phyloP scores from a whole-genome alignment of 2,329 filamentous ascomycete genomes.

The Plenodomus tracheiphilus region DNA sequence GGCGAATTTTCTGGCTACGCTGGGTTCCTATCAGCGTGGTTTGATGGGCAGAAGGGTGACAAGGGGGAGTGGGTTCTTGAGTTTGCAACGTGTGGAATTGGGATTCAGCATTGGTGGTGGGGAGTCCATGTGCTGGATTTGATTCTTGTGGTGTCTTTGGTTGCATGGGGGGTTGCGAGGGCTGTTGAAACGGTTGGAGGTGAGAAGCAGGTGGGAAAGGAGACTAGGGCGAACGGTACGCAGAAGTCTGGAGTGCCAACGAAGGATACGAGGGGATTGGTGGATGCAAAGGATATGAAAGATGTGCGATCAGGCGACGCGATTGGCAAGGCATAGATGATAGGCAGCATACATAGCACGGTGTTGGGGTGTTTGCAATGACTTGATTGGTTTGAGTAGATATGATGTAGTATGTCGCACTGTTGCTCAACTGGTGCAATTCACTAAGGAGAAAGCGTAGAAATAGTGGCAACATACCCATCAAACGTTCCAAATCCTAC shows the following conservation, averaged over 20 bases:
- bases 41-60: slow-evolving; percentile 67
- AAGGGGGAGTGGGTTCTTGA: slow-evolving; percentile 86
- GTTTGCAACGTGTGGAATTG: slow-evolving; percentile 76
- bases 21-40: slow-evolving; percentile 87
- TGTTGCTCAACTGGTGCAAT: no score
- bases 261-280: no score
- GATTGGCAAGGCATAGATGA: not conserved
- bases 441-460: no score
- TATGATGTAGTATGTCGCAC: not conserved
- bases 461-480: no score
- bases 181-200: not conserved
- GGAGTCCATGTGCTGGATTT: slow-evolving; percentile 62
- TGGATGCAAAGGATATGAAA: not conserved
- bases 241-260: no score
- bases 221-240: no score
- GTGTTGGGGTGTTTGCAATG: not conserved
- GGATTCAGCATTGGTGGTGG: slow-evolving; percentile 95
- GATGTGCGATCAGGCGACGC: not conserved
- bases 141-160: not conserved
- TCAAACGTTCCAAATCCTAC: no score
- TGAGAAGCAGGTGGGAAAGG: no score
- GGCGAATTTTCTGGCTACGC: slow-evolving; percentile 92
- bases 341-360: not conserved
- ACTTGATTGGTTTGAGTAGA: not conserved
- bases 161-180: not conserved